Percentiles rank a stretch among this genome's conserved stretches.
Evolutionary conservation across 2,329 filamentous ascomycete genomes (phyloP).

Genomic region (Epichloe baconii): DNA sequence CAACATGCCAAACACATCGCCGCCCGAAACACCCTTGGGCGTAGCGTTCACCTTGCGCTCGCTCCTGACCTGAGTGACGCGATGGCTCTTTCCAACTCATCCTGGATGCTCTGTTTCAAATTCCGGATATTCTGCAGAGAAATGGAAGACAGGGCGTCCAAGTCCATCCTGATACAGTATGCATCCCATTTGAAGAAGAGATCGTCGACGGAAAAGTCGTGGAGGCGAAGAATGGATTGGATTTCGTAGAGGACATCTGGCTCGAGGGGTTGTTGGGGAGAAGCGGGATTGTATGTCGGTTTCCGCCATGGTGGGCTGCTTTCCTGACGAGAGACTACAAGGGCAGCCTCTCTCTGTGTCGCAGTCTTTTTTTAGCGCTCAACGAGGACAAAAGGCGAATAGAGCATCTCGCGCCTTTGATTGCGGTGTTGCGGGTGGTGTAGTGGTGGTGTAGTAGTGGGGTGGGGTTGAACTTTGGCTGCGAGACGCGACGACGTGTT

Average conservation of each 20-base stretch:
- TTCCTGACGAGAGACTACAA: no score
- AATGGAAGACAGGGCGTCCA: conserved; percentile 51
- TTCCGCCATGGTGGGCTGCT: conserved; percentile 21
- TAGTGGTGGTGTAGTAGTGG: neutral
- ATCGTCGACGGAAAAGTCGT: conserved; percentile 70
- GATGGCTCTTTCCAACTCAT: conserved; percentile 65
- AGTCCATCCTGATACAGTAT: conserved; percentile 88
- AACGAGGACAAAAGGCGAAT: no score
- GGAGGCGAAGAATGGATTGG: conserved; percentile 72
- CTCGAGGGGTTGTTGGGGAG: conserved; percentile 38
- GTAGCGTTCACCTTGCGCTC: conserved; percentile 51
- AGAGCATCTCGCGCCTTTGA: no score
- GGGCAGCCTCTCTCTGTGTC: neutral
- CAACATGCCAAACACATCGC: conserved; percentile 76
- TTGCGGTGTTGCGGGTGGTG: no score
- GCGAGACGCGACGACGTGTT: conserved; percentile 3
- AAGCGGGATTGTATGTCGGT: conserved; percentile 22
- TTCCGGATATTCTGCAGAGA: conserved; percentile 58
- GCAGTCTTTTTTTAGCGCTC: no score
- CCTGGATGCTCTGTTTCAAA: conserved; percentile 80
- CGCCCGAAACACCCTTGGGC: conserved; percentile 44
- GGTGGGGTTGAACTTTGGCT: neutral
- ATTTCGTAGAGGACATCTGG: conserved; percentile 71
- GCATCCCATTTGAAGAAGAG: conserved; percentile 99
- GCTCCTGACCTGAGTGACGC: conserved; percentile 48